Evolutionary conservation across 129 eudicot genomes (phyloP).

Genomic region (Deinandra increscens): DNA sequence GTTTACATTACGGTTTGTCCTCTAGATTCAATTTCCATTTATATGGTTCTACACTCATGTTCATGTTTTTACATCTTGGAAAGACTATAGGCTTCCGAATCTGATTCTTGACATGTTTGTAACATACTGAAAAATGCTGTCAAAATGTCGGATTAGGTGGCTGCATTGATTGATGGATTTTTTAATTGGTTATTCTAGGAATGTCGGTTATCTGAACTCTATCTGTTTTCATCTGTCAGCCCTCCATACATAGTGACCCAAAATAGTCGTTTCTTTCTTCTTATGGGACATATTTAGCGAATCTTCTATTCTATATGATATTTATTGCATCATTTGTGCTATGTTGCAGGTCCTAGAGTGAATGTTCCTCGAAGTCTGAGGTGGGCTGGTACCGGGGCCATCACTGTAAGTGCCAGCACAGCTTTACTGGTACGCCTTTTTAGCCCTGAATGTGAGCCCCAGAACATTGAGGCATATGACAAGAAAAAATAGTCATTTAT

Average conservation of each 20-base stretch:
- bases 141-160: too few relatives aligned
- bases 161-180: too few relatives aligned
- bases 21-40: background rate
- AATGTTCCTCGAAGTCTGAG: conserved; percentile 79
- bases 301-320: too few relatives aligned
- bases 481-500: conserved; percentile 35
- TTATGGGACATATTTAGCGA: too few relatives aligned
- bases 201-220: too few relatives aligned
- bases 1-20: conserved; percentile 75
- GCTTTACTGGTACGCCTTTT: conserved; percentile 85
- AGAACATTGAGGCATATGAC: conserved; percentile 89
- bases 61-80: background rate
- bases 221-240: too few relatives aligned
- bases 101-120: background rate
- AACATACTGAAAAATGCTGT: background rate
- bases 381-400: conserved; percentile 93
- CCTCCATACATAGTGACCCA: too few relatives aligned
- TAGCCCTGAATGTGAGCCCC: conserved; percentile 96
- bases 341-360: conserved; percentile 78
- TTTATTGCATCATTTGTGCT: background rate
- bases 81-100: background rate
- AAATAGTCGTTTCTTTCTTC: too few relatives aligned
- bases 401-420: conserved; percentile 64
- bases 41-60: background rate
- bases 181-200: too few relatives aligned